These are phyloP conservation scores for Xylaria polymorpha DNA, from an alignment of 2,329 filamentous ascomycete genomes.

Conservation along the genomic window DNA sequence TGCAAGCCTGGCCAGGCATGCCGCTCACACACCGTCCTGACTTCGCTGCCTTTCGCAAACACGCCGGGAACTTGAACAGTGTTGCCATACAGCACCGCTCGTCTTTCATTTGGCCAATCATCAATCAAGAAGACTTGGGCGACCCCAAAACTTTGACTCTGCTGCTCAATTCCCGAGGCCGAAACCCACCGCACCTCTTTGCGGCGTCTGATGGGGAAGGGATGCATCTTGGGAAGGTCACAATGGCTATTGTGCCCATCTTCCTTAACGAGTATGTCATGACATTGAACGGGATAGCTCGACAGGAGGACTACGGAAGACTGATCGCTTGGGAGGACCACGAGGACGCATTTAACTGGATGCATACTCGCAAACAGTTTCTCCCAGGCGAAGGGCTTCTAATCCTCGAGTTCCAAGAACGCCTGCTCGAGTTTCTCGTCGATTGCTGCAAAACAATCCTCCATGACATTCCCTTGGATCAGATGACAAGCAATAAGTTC, in stretches of 20 bases:
- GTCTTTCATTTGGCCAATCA: constrained; percentile 62
- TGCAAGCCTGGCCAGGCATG: constrained; percentile 64
- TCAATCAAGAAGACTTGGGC: constrained; percentile 68
- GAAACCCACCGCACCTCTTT: constrained; percentile 60
- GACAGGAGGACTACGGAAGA: constrained; percentile 52
- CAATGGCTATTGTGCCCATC: constrained; percentile 42
- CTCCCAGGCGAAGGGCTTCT: constrained; percentile 60
- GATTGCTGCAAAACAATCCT: constrained; percentile 60
- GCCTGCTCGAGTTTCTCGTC: constrained; percentile 62
- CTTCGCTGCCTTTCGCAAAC: constrained; percentile 53
- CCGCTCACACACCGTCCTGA: constrained; percentile 63
- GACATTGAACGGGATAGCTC: constrained; percentile 49
- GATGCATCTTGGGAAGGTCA: constrained; percentile 49
- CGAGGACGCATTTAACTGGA: constrained; percentile 54
- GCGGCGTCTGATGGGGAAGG: constrained; percentile 55
- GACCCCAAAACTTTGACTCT: constrained; percentile 58
- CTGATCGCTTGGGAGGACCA: constrained; percentile 52
- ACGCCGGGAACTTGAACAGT: constrained; percentile 34
- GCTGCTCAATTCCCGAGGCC: constrained; percentile 64
- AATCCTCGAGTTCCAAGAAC: constrained; percentile 63
- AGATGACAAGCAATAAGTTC: constrained; percentile 47
- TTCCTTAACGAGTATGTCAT: constrained; percentile 52
- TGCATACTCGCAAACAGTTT: constrained; percentile 52
- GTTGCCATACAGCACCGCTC: constrained; percentile 46
- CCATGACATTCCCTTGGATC: constrained; percentile 58